A percentile compares a stretch with the other conserved stretches of the same genome.
Conservation (phyloP, 495 filamentous ascomycete genomes). For the Penicillium soppii region DNA sequence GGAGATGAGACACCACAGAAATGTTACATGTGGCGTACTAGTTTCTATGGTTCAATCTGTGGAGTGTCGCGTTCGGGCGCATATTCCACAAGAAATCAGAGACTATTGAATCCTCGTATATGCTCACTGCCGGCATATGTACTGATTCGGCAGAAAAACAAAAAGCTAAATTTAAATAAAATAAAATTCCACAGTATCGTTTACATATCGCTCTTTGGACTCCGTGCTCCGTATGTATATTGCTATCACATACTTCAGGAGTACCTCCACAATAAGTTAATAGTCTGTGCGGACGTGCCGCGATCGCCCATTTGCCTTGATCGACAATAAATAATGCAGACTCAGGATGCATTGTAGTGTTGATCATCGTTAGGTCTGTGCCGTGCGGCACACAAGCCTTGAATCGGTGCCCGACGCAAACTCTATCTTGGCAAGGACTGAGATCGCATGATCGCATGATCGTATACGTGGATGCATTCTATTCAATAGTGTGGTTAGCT, state of each 20-base stretch:
- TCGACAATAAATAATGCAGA: background rate
- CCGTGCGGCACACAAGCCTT: slow-evolving; percentile 13
- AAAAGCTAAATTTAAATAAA: background rate
- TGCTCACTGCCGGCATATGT: background rate
- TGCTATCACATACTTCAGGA: too few species aligned
- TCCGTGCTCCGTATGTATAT: background rate
- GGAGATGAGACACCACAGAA: too few species aligned
- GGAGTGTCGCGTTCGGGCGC: background rate
- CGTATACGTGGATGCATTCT: background rate
- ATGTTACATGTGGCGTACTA: background rate
- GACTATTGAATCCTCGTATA: background rate
- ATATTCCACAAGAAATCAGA: background rate
- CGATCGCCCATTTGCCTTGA: background rate
- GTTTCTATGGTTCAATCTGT: too few species aligned
- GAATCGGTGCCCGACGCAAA: slow-evolving; percentile 13
- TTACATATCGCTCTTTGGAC: too few species aligned
- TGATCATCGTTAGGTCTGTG: slow-evolving; percentile 6
- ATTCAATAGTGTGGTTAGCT: background rate
- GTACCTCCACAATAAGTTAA: background rate
- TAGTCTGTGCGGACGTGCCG: background rate
- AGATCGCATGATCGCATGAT: too few species aligned
- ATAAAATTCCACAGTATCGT: too few species aligned
- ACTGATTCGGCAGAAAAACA: background rate
- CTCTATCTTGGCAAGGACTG: slow-evolving; percentile 9
- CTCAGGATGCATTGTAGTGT: background rate